Evolutionary conservation across 116 monocot genomes (phyloP).

Genomic region (Trichopus zeylanicus): DNA sequence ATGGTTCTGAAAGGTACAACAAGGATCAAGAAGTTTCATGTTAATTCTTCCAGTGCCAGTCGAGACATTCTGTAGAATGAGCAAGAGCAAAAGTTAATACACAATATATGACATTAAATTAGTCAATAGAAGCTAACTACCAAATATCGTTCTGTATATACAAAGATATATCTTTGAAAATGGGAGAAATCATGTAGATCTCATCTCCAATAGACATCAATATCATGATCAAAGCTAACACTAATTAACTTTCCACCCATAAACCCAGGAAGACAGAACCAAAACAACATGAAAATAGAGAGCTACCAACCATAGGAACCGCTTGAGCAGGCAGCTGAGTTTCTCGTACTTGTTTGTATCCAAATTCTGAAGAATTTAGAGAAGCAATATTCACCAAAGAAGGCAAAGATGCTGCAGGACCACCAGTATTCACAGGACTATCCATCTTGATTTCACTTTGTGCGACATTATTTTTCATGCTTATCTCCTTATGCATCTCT

Average conservation of each 20-base stretch:
- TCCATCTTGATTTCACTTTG: too few relatives aligned
- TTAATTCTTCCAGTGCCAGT: slow-evolving; percentile 41
- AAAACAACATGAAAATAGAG: background rate
- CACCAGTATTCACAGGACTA: too few relatives aligned
- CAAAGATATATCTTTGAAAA: too few relatives aligned
- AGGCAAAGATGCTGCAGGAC: too few relatives aligned
- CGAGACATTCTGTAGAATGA: slow-evolving; percentile 17
- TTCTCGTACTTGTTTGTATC: slow-evolving; percentile 19
- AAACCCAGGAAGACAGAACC: too few relatives aligned
- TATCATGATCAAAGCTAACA: too few relatives aligned
- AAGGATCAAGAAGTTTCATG: slow-evolving; percentile 96
- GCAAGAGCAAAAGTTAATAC: background rate
- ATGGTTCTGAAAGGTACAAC: slow-evolving; percentile 63
- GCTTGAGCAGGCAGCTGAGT: slow-evolving; percentile 23
- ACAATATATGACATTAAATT: background rate
- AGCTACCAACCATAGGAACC: slow-evolving; percentile 32
- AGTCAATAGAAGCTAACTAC: background rate
- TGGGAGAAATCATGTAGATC: too few relatives aligned
- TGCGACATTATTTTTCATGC: too few relatives aligned
- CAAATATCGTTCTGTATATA: too few relatives aligned
- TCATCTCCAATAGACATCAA: too few relatives aligned
- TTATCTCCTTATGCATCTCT: too few relatives aligned
- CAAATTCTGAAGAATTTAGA: slow-evolving; percentile 19
- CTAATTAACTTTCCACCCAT: too few relatives aligned
- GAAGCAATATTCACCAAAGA: slow-evolving; percentile 8